phyloP scores from a whole-genome alignment of 1,284 basidiomycete species.

The Cryptococcus maquisensis region DNA sequence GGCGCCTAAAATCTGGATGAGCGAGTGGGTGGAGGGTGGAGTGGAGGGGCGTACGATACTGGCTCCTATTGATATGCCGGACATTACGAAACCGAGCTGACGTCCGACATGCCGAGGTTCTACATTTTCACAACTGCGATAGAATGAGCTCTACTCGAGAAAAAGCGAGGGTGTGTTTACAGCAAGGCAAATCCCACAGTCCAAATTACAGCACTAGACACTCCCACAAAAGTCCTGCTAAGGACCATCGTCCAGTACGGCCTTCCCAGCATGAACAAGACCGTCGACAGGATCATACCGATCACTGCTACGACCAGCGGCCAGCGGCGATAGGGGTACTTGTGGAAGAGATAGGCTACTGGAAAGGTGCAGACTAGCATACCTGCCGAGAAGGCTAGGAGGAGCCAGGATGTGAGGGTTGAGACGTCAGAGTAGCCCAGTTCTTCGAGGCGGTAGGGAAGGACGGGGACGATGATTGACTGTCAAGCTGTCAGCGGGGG shows the following conservation, averaged over 20 bases:
- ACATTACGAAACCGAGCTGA: slow-evolving; percentile 68
- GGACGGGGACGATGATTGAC: slow-evolving; percentile 55
- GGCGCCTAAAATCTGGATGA: slow-evolving; percentile 48
- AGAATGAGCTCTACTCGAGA: too few species aligned
- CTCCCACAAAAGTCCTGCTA: slow-evolving; percentile 62
- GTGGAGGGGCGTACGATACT: slow-evolving; percentile 51
- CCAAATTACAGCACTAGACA: slow-evolving; percentile 71
- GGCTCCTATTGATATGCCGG: slow-evolving; percentile 61
- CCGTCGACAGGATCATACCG: slow-evolving; percentile 49
- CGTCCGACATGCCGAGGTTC: slow-evolving; percentile 59
- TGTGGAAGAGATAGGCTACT: slow-evolving; percentile 65
- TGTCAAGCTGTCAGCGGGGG: slow-evolving; percentile 2
- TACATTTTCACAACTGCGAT: slow-evolving; percentile 61
- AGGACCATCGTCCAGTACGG: slow-evolving; percentile 67
- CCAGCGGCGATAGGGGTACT: slow-evolving; percentile 52
- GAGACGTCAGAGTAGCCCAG: slow-evolving; percentile 36
- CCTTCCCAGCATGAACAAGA: slow-evolving; percentile 72
- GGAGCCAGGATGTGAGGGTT: slow-evolving; percentile 36
- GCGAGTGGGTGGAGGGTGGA: neutral
- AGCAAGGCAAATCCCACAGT: slow-evolving; percentile 43
- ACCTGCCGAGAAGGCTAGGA: slow-evolving; percentile 39
- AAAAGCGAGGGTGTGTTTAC: too few species aligned
- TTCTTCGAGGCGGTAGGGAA: slow-evolving; percentile 57
- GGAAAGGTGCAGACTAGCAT: slow-evolving; percentile 57
- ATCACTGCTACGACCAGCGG: slow-evolving; percentile 58